phyloP scores from a whole-genome alignment of 352 stramenopile species.

The Phytophthora lateralis region DNA sequence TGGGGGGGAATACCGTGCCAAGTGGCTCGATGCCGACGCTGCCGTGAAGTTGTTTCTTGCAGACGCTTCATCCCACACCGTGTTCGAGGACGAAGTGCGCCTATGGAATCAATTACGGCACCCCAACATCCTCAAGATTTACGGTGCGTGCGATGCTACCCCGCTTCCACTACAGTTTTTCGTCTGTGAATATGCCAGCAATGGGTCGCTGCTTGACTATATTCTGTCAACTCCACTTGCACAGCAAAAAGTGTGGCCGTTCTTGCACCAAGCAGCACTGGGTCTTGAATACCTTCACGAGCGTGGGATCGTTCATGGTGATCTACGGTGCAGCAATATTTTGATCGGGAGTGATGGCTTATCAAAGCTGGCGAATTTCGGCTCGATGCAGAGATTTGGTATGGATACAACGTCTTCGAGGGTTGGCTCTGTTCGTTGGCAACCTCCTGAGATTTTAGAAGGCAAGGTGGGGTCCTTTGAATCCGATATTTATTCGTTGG shows the following conservation, averaged over 20 bases:
- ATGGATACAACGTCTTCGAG: neutral
- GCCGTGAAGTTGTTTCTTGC: neutral
- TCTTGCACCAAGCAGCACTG: constrained; percentile 8
- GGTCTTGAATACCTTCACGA: constrained; percentile 13
- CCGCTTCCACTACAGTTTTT: constrained; percentile 7
- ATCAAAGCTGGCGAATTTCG: constrained; percentile 36
- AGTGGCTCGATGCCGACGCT: neutral
- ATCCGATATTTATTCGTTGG: constrained; percentile 21
- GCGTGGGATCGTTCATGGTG: constrained; percentile 16
- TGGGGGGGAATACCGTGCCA: neutral
- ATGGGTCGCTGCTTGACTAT: constrained; percentile 6
- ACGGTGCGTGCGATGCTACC: constrained; percentile 2
- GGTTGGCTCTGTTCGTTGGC: constrained; percentile 7
- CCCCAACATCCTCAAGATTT: constrained; percentile 9
- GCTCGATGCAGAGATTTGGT: neutral
- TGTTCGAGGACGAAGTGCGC: neutral
- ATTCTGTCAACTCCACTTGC: neutral
- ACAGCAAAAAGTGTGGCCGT: constrained; percentile 4
- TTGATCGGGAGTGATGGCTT: constrained; percentile 24
- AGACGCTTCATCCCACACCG: neutral
- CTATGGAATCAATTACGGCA: constrained; percentile 6
- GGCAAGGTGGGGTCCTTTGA: neutral
- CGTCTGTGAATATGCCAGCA: neutral
- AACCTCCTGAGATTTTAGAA: constrained; percentile 15
- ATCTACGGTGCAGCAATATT: constrained; percentile 39